Base-by-base conservation (phyloP, 176 grass and related monocot genomes). In the Thinopyrum elongatum region DNA sequence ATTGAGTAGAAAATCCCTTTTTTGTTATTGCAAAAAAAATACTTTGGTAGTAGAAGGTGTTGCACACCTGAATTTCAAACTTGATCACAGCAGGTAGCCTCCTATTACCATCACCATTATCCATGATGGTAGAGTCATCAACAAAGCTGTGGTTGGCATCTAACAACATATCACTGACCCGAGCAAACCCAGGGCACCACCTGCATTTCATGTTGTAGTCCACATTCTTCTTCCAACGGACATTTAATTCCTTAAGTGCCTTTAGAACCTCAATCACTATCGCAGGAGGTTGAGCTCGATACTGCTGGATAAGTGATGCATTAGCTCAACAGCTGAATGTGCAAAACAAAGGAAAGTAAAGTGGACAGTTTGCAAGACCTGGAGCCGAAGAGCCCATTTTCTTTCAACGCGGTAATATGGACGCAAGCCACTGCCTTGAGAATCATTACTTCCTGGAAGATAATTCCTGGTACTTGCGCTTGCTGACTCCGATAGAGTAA, bases 381-480 rank as follows among this genome's bases (percentile, higher is more conserved):
- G 97, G 83, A 99, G 97, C 71, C 94, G 94, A 81, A 99, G 94
- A 83, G 97, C 90, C 97, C 94, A 99, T 90, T 96, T 99, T 87
- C 86, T 96, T 86, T 96, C 88, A 76, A 74, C 71, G 47, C 79
- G 82, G 78, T 78, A 86, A 75, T 90, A 88, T 86, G 88, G 70
- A 53, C 79, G 87, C 63, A 78, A 87, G 26, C 53, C 62, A 27
- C 78, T 88, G 31, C 84, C 87, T 85, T 93, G 92, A 77, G 79
- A 82, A 82, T 92, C 90, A 81, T 74, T 88, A 67, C 63, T 89
- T 76, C 80, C 90, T 84, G 75, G 78, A 81, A 83, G 62, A 91
- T 86, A 77, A 76, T 64, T 55, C 81, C 85, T 53, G 2, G 23
- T 49, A 70, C 81, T 76, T 88, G 85, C 42, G 41, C 49, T 85